phyloP scores from a whole-genome alignment of 192 early-diverging fungal species.

The Pilobolus umbonatus region DNA sequence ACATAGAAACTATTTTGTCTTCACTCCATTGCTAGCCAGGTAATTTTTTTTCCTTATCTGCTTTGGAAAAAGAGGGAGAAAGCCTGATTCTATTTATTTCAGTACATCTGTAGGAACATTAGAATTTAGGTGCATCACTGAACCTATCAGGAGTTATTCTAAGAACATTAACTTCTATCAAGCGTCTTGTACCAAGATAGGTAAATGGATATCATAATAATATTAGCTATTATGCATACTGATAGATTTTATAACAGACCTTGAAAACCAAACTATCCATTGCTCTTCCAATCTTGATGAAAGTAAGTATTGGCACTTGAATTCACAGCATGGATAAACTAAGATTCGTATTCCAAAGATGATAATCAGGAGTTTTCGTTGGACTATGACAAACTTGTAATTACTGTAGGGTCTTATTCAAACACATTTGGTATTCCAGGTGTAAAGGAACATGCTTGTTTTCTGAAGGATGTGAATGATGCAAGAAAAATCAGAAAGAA shows the following conservation, averaged over 20 bases:
- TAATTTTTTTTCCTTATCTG: background rate
- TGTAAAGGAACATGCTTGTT: slow-evolving; percentile 78
- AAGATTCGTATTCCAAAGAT: slow-evolving; percentile 7
- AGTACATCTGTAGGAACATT: slow-evolving; percentile 81
- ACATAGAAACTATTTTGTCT: slow-evolving; percentile 73
- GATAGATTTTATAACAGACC: slow-evolving; percentile 22
- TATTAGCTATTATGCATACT: background rate
- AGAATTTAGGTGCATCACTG: slow-evolving; percentile 82
- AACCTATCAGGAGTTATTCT: slow-evolving; percentile 64
- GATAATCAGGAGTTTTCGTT: slow-evolving; percentile 55
- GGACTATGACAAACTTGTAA: slow-evolving; percentile 77
- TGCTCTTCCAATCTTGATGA: slow-evolving; percentile 37
- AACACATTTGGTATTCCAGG: slow-evolving; percentile 86
- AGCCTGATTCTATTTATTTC: background rate
- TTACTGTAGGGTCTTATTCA: slow-evolving; percentile 72
- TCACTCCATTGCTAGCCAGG: slow-evolving; percentile 80
- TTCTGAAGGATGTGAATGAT: slow-evolving; percentile 82
- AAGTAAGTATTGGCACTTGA: slow-evolving; percentile 12
- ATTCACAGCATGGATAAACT: background rate
- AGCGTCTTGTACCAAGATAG: slow-evolving; percentile 51
- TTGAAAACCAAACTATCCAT: slow-evolving; percentile 35
- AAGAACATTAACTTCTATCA: slow-evolving; percentile 62
- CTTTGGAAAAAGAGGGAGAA: background rate
- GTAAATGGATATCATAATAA: slow-evolving; percentile 9
- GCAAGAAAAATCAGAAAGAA: slow-evolving; percentile 76